A percentile compares a stretch with the other conserved stretches of the same genome.
These are phyloP conservation scores for Halenospora varia DNA, from an alignment of 495 filamentous ascomycete species.

Conservation along the genomic window DNA sequence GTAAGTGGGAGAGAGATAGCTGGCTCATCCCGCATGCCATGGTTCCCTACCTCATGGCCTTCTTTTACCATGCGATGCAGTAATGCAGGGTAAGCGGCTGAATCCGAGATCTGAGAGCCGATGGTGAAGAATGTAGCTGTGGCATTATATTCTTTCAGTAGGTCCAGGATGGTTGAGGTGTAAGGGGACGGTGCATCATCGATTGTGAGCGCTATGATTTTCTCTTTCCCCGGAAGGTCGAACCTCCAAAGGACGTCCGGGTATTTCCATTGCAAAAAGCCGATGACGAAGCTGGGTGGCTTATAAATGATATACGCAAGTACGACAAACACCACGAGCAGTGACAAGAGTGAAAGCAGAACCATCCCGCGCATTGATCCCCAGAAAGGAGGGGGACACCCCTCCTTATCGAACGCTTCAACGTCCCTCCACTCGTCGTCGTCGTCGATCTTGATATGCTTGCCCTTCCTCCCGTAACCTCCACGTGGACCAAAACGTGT, in stretches of 20 bases:
- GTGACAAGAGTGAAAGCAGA: conserved; percentile 44
- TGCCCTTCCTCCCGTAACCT: too few relatives aligned
- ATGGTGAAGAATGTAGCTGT: conserved; percentile 78
- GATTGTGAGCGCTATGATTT: conserved; percentile 74
- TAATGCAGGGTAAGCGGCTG: conserved; percentile 2
- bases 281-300: conserved; percentile 62
- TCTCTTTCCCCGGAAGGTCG: conserved; percentile 42
- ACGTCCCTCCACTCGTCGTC: neutral
- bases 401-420: neutral
- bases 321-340: conserved; percentile 41
- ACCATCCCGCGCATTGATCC: conserved; percentile 29
- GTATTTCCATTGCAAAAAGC: conserved; percentile 63
- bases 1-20: conserved; percentile 40
- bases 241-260: conserved; percentile 74
- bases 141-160: conserved; percentile 53
- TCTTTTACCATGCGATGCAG: conserved; percentile 21
- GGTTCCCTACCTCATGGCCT: conserved; percentile 53
- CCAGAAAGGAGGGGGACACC: too few relatives aligned
- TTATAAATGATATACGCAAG: conserved; percentile 68
- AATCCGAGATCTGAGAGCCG: conserved; percentile 57
- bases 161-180: conserved; percentile 64
- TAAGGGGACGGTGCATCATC: conserved; percentile 76
- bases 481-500: too few relatives aligned
- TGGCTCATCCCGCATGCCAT: conserved; percentile 82
- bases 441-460: neutral